Base-by-base conservation (phyloP, 2,329 filamentous ascomycete genomes). In the Fusarium tupiense region DNA sequence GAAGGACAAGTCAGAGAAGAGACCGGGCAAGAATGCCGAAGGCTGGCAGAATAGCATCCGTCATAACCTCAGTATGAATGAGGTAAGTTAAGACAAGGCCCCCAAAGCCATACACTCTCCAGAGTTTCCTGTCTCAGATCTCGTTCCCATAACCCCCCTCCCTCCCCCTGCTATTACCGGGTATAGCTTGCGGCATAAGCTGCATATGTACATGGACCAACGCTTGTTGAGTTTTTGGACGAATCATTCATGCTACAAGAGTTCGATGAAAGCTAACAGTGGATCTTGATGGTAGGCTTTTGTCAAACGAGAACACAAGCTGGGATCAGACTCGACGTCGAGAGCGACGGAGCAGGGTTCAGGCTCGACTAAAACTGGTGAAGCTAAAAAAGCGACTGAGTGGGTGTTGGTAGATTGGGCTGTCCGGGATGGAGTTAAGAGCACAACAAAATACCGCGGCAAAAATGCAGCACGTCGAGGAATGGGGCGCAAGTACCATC, bases 11-110 rank as follows among this genome's bases (percentile, higher is more conserved):
- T 37, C 60, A 41, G 71, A 59, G 13, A 74, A 71, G 57, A 72
- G 72, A 12, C 69, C 56, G 19, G 71, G 71, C 46, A 73, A 73
- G 33, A 73, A 73, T 41, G 71, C 71, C 60, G 92, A 91, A 76
- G 96, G 95, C 16, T 98, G 96, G 96, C 93, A 96, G 83, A 98
- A 98, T 82, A 97, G 94, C 81, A 97, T 98, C 74, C 90, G 96
- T 5, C 96, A 98, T 82, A 98, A 98, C 77, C 86, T 98, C 13
- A 98, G 94, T 54, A 98, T 98, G 95, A 98, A 98, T 78, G 88
- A 89, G 69, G 96, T 98, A 90, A 84, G 84, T 80, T 40, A 24
- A 53, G 43, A 35, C 14, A 44, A 44, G 26, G 29, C 17, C 20
- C 35, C 33, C 58, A 38, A 38, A 52, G 56, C 56, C 35, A 65